A percentile compares a stretch with the other conserved stretches of the same genome.
Conservation (phyloP, 768 basidiomycete genomes). For the Russula earlei region DNA sequence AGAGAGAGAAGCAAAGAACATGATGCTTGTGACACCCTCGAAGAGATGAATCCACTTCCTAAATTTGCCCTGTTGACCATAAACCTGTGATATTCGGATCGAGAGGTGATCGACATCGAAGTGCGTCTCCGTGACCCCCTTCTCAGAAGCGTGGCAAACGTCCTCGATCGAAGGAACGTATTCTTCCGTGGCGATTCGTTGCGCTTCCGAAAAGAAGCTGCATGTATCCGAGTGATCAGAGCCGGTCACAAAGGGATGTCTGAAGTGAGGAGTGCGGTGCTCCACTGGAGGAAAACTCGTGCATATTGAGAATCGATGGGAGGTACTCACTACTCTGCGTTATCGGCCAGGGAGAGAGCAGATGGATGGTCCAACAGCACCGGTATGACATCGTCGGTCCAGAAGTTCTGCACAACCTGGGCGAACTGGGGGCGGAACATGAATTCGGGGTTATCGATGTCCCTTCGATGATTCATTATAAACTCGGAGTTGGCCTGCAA, state of each 20-base stretch:
- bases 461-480: not conserved
- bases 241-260: no score
- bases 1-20: slow-evolving; percentile 62
- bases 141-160: slow-evolving; percentile 71
- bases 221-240: not conserved
- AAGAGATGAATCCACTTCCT: slow-evolving; percentile 47
- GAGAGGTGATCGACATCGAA: slow-evolving; percentile 32
- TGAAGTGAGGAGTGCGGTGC: not conserved
- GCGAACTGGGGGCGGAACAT: slow-evolving; percentile 1
- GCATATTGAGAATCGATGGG: not conserved
- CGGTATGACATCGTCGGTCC: slow-evolving; percentile 32
- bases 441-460: slow-evolving; percentile 23
- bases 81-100: slow-evolving; percentile 67
- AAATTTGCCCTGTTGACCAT: slow-evolving; percentile 38
- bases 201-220: slow-evolving; percentile 79
- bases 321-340: slow-evolving; percentile 3
- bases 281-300: not conserved
- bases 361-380: not conserved
- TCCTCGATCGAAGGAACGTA: slow-evolving; percentile 82
- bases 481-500: not conserved
- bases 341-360: not conserved
- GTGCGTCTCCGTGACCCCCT: slow-evolving; percentile 76
- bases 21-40: slow-evolving; percentile 58
- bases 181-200: slow-evolving; percentile 64
- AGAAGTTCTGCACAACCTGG: not conserved